A percentile compares a stretch with the other conserved stretches of the same genome.
Conservation (phyloP, 179 eudicot genomes). For the Spergularia azorica region DNA sequence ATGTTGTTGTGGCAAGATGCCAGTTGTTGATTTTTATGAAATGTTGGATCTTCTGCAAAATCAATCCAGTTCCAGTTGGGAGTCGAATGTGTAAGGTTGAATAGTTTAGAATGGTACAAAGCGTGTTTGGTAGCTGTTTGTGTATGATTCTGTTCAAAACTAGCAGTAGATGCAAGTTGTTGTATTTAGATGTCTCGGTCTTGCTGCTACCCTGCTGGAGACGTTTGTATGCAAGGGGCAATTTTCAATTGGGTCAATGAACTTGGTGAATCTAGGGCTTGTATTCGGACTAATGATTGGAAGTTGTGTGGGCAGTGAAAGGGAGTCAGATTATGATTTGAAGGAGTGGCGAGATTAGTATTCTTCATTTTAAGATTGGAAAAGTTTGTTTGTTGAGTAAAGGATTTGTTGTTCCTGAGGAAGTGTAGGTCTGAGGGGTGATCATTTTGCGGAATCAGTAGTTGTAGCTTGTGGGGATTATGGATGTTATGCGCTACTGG, state of each 20-base stretch:
- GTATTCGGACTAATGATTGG: too few relatives aligned
- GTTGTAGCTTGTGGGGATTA: too few relatives aligned
- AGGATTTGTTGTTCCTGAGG: too few relatives aligned
- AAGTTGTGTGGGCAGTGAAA: too few relatives aligned
- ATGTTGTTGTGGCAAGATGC: not conserved
- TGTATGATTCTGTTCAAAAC: not conserved
- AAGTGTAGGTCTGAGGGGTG: too few relatives aligned
- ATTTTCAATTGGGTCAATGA: not conserved
- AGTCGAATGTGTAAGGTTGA: not conserved
- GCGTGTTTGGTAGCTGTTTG: not conserved
- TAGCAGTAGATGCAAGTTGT: not conserved
- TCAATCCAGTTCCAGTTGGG: too few relatives aligned
- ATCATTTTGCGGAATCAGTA: too few relatives aligned
- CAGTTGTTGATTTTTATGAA: not conserved
- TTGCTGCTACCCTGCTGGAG: not conserved
- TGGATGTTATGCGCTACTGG: too few relatives aligned
- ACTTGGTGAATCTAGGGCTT: not conserved
- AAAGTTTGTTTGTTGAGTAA: not conserved
- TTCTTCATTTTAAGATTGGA: not conserved
- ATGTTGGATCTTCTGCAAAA: not conserved
- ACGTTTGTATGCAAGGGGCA: not conserved
- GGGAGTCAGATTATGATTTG: too few relatives aligned
- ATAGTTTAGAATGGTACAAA: not conserved
- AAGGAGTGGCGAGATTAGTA: not conserved
- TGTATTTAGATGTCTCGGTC: not conserved